Percentiles rank a stretch among this genome's conserved stretches.
These are phyloP conservation scores for Musa acuminata DNA, from an alignment of 176 grass and related monocot species.

Conservation along the genomic window DNA sequence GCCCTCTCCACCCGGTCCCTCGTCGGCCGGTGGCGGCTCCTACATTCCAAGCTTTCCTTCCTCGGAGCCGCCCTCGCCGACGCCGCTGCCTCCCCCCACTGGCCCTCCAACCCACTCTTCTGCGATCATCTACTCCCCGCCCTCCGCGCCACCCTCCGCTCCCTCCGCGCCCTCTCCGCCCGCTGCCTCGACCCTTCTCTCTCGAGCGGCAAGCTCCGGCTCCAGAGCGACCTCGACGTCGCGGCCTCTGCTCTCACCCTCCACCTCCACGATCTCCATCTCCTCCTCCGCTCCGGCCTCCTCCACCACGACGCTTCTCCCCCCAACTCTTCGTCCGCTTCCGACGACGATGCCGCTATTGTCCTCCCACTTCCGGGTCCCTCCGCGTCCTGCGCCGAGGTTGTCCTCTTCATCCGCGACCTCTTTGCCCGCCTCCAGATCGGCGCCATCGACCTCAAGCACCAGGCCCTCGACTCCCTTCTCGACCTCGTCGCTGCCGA, in stretches of 20 bases:
- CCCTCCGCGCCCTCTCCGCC: conserved; percentile 39
- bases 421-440: conserved; percentile 80
- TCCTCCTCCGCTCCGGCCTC: conserved; percentile 13
- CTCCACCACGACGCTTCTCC: conserved; percentile 13
- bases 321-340: conserved; percentile 37
- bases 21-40: conserved; percentile 50
- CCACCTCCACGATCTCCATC: conserved; percentile 55
- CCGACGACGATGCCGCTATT: conserved; percentile 35
- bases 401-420: conserved; percentile 61
- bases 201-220: conserved; percentile 43
- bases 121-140: conserved; percentile 34
- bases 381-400: conserved; percentile 35
- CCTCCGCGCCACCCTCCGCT: conserved; percentile 39
- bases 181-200: conserved; percentile 55
- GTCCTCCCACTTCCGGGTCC: conserved; percentile 52
- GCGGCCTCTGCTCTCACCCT: conserved; percentile 51
- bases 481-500: conserved; percentile 46
- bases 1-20: conserved; percentile 49
- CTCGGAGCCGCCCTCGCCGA: conserved; percentile 43
- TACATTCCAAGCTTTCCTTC: conserved; percentile 43
- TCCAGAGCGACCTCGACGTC: conserved; percentile 83
- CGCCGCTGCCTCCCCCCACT: conserved; percentile 24
- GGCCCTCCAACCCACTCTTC: conserved; percentile 51
- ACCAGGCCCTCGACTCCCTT: conserved; percentile 62
- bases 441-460: conserved; percentile 63